phyloP scores from a whole-genome alignment of 2,329 filamentous ascomycete species.

The Emergomyces africanus region DNA sequence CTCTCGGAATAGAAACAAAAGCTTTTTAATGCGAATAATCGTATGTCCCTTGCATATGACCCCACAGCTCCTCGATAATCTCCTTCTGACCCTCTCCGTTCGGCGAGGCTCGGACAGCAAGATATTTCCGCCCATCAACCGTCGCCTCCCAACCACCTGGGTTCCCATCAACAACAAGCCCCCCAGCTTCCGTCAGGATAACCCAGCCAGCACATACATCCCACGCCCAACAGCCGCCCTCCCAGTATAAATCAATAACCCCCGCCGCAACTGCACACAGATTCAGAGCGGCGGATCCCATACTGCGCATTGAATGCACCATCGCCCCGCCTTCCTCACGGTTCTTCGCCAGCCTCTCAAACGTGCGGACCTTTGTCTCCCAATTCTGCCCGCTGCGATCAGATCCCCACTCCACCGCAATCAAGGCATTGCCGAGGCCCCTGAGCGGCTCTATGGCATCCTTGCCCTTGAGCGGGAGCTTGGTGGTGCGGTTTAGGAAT shows the following conservation, averaged over 20 bases:
- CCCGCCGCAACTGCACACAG: conserved; percentile 47
- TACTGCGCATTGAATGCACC: conserved; percentile 45
- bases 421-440: conserved; percentile 39
- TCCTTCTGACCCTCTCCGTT: conserved; percentile 24
- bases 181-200: conserved; percentile 47
- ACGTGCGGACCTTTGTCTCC: conserved; percentile 43
- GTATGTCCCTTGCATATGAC: conserved; percentile 25
- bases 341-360: conserved; percentile 33
- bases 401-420: conserved; percentile 50
- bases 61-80: conserved; percentile 32
- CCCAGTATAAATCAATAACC: conserved; percentile 50
- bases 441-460: conserved; percentile 32
- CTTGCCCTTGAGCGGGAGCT: conserved; percentile 34
- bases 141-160: conserved; percentile 43
- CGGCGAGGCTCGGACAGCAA: conserved; percentile 26
- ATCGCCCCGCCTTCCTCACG: conserved; percentile 46
- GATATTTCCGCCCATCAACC: conserved; percentile 45
- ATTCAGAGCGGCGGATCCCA: conserved; percentile 50
- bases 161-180: conserved; percentile 46
- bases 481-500: conserved; percentile 28
- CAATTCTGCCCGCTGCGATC: conserved; percentile 46
- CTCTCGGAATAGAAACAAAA: too few species aligned
- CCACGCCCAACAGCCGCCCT: conserved; percentile 54
- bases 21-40: conserved; percentile 16
- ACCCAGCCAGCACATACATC: conserved; percentile 54